Evolutionary conservation across 2,329 filamentous ascomycete genomes (phyloP).

Genomic region (Colletotrichum sp.): DNA sequence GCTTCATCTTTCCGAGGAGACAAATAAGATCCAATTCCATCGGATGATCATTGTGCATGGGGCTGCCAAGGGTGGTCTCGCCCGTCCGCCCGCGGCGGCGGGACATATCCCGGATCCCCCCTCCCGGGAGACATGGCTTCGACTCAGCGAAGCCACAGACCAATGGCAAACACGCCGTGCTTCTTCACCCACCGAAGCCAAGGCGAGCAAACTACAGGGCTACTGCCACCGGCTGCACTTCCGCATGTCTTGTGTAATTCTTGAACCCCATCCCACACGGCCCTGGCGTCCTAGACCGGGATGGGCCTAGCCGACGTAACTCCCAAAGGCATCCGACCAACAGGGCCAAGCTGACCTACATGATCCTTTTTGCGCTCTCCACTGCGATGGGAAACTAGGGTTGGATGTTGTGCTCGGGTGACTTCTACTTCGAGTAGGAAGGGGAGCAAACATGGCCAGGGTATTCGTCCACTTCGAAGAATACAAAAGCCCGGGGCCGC

Average conservation of each 20-base stretch:
- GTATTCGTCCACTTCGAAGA: neutral
- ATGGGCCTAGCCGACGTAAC: neutral
- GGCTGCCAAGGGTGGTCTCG: neutral
- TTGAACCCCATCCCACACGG: neutral
- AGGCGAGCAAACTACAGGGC: neutral
- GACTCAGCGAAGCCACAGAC: neutral
- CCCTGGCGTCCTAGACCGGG: neutral
- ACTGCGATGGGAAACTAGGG: neutral
- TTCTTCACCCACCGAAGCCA: neutral
- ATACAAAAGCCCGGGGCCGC: neutral
- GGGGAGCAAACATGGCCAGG: constrained; percentile 1
- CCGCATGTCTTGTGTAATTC: constrained; percentile 1
- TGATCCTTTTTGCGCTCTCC: neutral
- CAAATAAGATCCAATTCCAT: constrained; percentile 4
- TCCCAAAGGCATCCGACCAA: neutral
- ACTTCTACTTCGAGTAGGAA: neutral
- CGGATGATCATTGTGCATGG: neutral
- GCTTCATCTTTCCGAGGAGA: neutral
- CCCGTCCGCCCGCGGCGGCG: neutral
- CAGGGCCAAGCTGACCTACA: neutral
- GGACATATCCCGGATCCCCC: constrained; percentile 2
- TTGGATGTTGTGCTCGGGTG: neutral
- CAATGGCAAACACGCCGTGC: neutral
- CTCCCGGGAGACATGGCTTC: constrained; percentile 8
- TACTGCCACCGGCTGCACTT: neutral